Evolutionary conservation across 306 rosid genomes (phyloP).

Genomic region (Castanea sativa): DNA sequence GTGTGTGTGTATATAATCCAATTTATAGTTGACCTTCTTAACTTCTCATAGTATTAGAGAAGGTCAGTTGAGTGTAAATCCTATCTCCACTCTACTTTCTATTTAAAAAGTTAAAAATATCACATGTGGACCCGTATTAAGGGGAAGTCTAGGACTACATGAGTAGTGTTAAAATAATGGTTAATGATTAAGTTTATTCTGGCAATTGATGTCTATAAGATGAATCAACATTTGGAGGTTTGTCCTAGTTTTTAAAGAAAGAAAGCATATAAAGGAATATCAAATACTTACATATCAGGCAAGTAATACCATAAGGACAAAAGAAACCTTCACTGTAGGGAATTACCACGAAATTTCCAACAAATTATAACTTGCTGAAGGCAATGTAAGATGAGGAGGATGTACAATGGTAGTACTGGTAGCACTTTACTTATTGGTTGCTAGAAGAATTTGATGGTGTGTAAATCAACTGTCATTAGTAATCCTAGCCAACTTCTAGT

Average conservation of each 20-base stretch:
- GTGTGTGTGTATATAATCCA: too few relatives aligned
- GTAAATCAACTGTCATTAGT: neutral
- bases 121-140: neutral
- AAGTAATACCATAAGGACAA: constrained; percentile 91
- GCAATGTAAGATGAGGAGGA: neutral
- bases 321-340: constrained; percentile 68
- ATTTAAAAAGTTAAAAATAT: neutral
- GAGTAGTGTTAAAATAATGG: too few relatives aligned
- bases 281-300: constrained; percentile 88
- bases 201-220: constrained; percentile 1
- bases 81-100: neutral
- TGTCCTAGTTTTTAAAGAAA: constrained; percentile 9
- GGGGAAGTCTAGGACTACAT: too few relatives aligned
- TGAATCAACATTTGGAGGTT: constrained; percentile 1
- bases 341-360: too few relatives aligned
- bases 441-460: neutral
- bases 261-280: neutral
- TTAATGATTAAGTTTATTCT: neutral
- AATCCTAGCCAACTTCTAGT: too few relatives aligned
- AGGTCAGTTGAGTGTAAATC: too few relatives aligned
- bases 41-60: too few relatives aligned
- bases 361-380: neutral
- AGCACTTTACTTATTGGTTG: constrained; percentile 1
- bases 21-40: too few relatives aligned
- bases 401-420: neutral